Evolutionary conservation across 2,329 filamentous ascomycete genomes (phyloP).

Genomic region (Scolecobasidium constrictum): DNA sequence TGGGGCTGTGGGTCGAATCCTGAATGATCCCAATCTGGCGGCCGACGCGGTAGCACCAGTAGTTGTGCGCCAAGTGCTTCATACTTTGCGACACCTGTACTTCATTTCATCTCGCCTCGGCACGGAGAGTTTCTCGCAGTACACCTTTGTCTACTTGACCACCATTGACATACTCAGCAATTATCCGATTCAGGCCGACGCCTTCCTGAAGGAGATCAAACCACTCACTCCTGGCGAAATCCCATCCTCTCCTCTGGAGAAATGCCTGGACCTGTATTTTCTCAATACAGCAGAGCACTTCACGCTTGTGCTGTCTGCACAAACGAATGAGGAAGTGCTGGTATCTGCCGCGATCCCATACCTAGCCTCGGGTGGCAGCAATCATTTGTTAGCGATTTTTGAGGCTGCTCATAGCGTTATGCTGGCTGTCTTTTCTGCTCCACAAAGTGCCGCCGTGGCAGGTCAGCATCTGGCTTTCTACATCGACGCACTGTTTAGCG

Average conservation of each 20-base stretch:
- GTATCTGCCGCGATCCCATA: constrained; percentile 66
- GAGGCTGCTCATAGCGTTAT: constrained; percentile 79
- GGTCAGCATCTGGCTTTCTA: constrained; percentile 70
- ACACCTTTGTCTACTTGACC: constrained; percentile 72
- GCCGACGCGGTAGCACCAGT: constrained; percentile 47
- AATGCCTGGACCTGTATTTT: constrained; percentile 76
- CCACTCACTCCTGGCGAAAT: constrained; percentile 45
- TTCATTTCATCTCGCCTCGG: constrained; percentile 71
- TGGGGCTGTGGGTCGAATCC: constrained; percentile 55
- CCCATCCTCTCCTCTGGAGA: constrained; percentile 53
- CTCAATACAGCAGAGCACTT: constrained; percentile 80
- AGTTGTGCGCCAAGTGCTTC: constrained; percentile 60
- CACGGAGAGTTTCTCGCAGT: constrained; percentile 67
- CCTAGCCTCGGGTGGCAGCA: constrained; percentile 49
- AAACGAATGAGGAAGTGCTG: constrained; percentile 60
- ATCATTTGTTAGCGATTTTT: constrained; percentile 58
- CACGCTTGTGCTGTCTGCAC: constrained; percentile 55
- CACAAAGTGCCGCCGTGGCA: constrained; percentile 62
- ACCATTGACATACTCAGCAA: constrained; percentile 71
- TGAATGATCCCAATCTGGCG: constrained; percentile 46
- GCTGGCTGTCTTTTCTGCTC: constrained; percentile 69
- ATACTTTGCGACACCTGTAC: constrained; percentile 64
- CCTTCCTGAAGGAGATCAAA: constrained; percentile 55
- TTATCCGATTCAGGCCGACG: constrained; percentile 54
- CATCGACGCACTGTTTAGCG: constrained; percentile 65